Evolutionary conservation across 208 protist genomes (phyloP), one percentile per base, ranked within the genome.

Genomic region (Trypanosoma avium): DNA sequence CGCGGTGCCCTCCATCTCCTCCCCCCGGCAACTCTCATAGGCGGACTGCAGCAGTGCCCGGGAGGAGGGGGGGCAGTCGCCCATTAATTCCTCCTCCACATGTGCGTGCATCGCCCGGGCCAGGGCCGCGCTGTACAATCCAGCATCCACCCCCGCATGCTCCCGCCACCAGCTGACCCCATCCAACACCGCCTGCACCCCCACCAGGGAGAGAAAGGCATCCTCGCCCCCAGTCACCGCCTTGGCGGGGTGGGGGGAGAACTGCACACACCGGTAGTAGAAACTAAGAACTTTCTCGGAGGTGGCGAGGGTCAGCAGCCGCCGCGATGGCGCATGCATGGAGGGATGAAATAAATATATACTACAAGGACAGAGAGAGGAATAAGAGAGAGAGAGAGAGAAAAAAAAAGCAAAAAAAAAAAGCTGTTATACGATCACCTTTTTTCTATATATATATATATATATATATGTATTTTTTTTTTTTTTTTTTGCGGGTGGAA

Each of bases 151-250:
- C n/a, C 59, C 69, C 10, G 70, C 64, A 35, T 82, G 79, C 40
- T 92, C 77, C 32, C 62, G 47, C 85, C 85, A 92, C 85, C 85
- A 92, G 53, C 82, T 87, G 6, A 92, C 85, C 19, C 85, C 85
- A 52, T 92, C 85, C 8, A 92, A 70, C 40, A 89, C 82, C 0
- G 68, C 64, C 50, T 87, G 82, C 0, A 81, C 85, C 32, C 70
- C 75, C 19, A 63, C 13, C 10, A 81, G 40, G 1, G 82, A 84
- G 5, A 92, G 49, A 58, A 87, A 92, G 21, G 85, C 85, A 52
- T 92, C 85, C 55, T 92, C 85, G 21, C 85, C 82, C 27, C 85
- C 85, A 10, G 64, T 81, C 21, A 75, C 82, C 1, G 46, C 36
- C 49, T 85, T 86, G 13, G 74, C 68, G 0, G 67, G 67, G 26